Conservation (phyloP, 2,329 filamentous ascomycete species). For the Ambrosiella xylebori region DNA sequence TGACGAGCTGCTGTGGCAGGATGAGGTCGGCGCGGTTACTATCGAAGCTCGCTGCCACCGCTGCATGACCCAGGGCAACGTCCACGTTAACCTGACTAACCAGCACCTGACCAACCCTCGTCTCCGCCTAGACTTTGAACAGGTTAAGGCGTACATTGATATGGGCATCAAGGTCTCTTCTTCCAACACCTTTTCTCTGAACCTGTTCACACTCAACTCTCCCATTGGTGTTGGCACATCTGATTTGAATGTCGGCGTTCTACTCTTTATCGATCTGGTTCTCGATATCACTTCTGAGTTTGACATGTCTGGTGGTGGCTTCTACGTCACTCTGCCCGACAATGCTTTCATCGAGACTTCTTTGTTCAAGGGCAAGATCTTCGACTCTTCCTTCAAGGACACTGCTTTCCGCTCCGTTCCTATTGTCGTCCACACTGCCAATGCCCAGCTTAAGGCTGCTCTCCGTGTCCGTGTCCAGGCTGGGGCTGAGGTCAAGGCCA, state of each 20-base stretch:
- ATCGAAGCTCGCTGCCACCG: conserved; percentile 26
- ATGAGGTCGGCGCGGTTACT: not conserved
- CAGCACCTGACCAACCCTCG: conserved; percentile 24
- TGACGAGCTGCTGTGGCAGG: not conserved
- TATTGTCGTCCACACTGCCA: conserved; percentile 29
- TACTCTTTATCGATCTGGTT: conserved; percentile 35
- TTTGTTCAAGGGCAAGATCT: conserved; percentile 27
- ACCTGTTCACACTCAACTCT: conserved; percentile 29
- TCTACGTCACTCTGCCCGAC: conserved; percentile 33
- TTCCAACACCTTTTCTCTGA: conserved; percentile 32
- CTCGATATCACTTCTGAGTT: conserved; percentile 30
- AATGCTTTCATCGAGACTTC: conserved; percentile 25
- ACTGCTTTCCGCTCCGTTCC: conserved; percentile 28
- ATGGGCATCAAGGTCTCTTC: conserved; percentile 28
- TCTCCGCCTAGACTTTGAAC: conserved; percentile 29
- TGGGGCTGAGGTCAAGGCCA: conserved; percentile 22
- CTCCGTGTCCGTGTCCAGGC: conserved; percentile 34
- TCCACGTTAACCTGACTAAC: conserved; percentile 27
- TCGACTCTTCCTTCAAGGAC: conserved; percentile 28
- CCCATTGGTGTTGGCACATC: conserved; percentile 27
- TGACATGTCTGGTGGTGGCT: conserved; percentile 31
- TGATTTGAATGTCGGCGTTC: conserved; percentile 27
- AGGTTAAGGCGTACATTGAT: conserved; percentile 34
- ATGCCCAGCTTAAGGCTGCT: conserved; percentile 29
- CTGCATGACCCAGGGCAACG: conserved; percentile 33